Evolutionary conservation across 352 stramenopile species (phyloP), one percentile per base, ranked within the genome.

Genomic region (Pythium angustatum): DNA sequence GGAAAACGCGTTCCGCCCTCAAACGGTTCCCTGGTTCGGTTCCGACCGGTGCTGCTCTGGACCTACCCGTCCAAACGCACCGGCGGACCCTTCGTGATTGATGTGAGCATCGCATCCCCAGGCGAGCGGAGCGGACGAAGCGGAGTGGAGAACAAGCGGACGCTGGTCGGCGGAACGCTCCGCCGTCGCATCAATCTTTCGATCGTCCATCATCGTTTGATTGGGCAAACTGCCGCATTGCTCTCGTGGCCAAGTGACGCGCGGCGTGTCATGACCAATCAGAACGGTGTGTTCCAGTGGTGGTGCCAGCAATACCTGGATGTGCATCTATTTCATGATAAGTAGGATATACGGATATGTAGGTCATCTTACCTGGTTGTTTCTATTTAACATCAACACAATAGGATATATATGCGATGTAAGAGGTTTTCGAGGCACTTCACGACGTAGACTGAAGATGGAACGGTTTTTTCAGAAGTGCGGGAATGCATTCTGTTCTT

Each of bases 191-290:
- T 43, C 36, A 43, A 43, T 27, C 31, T 43, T 43, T 12, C n/a
- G 36, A 7, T 43, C 22, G 51, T 67, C 50, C 59, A 67, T 67
- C 59, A 61, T 62, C 51, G 9, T 64, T 51, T 68, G 61, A 62
- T 68, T 68, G 61, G 61, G 40, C 61, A 68, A 68, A 68, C 61
- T 56, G 51, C 11, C 2, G 41, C 24, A 22, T 17, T 47, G 26
- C 51, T 56, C 40, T 62, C 40, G 26, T 44, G 21, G 10, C 19
- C 24, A 2, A 22, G 31, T 68, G 61, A 68, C 61, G 61, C 40
- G 51, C 2, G 38, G 17, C 31, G 51, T 15, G 61, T 68, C 61
- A 68, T n/a, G 31, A 52, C 61, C 61, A 68, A 68, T 68, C 45
- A 62, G 17, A 41, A 9, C 27, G 10, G 22, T 33, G 31, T 28